Evolutionary conservation across 2,329 filamentous ascomycete genomes (phyloP).

Genomic region (Magnaporthiopsis poae): DNA sequence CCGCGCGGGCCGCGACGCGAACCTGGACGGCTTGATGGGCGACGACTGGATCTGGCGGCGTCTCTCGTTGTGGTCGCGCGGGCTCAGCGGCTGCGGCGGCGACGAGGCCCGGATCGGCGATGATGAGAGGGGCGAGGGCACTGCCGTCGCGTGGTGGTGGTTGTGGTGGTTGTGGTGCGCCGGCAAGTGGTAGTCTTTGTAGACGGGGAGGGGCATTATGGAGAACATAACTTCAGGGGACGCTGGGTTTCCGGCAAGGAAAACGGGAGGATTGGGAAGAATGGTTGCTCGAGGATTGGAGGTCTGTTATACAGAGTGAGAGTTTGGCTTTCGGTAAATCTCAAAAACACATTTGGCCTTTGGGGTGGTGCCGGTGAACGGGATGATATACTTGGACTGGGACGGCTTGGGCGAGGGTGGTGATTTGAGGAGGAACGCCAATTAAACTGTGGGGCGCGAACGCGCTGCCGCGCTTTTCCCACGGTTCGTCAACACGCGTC

Average conservation of each 20-base stretch:
- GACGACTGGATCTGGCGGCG: constrained; percentile 29
- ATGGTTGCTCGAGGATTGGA: neutral
- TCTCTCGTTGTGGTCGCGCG: constrained; percentile 16
- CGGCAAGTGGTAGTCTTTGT: constrained; percentile 26
- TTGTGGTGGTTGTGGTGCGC: constrained; percentile 20
- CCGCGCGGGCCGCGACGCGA: constrained; percentile 45
- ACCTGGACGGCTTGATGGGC: constrained; percentile 33
- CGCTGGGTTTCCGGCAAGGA: neutral
- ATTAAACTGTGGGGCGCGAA: neutral
- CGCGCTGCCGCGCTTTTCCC: neutral
- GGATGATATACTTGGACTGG: neutral
- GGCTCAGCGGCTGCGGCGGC: constrained; percentile 31
- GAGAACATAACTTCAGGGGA: constrained; percentile 20
- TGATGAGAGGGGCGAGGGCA: constrained; percentile 49
- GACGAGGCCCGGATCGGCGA: constrained; percentile 47
- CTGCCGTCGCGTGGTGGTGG: constrained; percentile 25
- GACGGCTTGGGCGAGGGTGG: neutral
- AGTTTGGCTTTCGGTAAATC: neutral
- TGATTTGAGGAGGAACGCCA: neutral
- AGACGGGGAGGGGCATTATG: constrained; percentile 31
- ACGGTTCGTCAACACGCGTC: neutral
- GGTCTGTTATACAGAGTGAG: neutral
- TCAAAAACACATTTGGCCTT: neutral
- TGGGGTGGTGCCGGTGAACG: neutral
- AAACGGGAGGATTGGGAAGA: neutral